phyloP scores from a whole-genome alignment of 2,329 filamentous ascomycete species.

The Penicillium sp. region DNA sequence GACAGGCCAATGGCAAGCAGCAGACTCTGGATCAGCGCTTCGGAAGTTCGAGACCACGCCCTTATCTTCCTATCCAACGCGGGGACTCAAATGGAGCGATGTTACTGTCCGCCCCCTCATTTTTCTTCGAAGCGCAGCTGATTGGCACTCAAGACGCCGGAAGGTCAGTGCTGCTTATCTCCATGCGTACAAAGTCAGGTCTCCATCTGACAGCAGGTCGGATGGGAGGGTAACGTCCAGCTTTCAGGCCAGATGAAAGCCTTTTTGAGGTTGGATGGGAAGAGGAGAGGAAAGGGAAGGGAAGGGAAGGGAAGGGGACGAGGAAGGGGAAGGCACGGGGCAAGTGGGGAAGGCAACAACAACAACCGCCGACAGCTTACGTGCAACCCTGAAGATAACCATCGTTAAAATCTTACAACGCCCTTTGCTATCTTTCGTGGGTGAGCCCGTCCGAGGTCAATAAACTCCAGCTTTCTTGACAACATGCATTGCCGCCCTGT shows the following conservation, averaged over 20 bases:
- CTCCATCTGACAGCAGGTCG: neutral
- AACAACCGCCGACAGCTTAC: neutral
- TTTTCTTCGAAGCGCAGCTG: neutral
- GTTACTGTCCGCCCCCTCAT: slow-evolving; percentile 4
- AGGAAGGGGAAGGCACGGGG: neutral
- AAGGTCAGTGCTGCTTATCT: neutral
- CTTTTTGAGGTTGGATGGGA: too few species aligned
- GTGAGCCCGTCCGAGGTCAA: too few species aligned
- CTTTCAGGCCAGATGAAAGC: too few species aligned
- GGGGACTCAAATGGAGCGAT: slow-evolving; percentile 12
- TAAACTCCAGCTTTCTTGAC: neutral
- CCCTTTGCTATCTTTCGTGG: neutral
- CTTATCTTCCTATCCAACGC: neutral
- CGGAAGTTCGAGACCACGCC: neutral
- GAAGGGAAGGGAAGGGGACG: too few species aligned
- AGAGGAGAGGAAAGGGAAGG: neutral
- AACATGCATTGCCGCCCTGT: slow-evolving; percentile 39
- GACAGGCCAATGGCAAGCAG: neutral
- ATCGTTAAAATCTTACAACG: too few species aligned
- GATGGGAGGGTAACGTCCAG: neutral
- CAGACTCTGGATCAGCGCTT: neutral
- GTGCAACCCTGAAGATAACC: neutral
- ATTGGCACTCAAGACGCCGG: neutral
- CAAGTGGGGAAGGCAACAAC: neutral
- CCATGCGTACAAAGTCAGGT: neutral